Conservation (phyloP, 306 rosid genomes). For the Vigna reflexopilosa region DNA sequence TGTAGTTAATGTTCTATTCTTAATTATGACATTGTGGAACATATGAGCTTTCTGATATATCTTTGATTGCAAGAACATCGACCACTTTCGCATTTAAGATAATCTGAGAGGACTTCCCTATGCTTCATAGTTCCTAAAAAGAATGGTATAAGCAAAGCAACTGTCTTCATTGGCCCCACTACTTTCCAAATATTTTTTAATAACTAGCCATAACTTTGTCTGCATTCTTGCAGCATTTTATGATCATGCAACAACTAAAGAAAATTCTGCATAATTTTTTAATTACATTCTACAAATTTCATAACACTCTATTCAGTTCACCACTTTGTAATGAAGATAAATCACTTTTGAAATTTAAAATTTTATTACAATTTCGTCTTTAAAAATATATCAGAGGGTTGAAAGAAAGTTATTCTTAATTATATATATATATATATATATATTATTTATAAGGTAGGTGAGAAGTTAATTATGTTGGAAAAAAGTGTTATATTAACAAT, state of each 20-base stretch:
- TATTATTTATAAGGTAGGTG: neutral
- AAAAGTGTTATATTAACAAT: neutral
- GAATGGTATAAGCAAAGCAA: slow-evolving; percentile 43
- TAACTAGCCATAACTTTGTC: slow-evolving; percentile 24
- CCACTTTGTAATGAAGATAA: slow-evolving; percentile 27
- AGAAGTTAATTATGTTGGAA: neutral
- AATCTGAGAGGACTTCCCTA: neutral
- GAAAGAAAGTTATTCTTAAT: too few relatives aligned
- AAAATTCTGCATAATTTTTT: neutral
- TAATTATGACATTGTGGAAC: slow-evolving; percentile 43
- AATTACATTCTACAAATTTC: neutral
- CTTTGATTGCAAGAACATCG: slow-evolving; percentile 50
- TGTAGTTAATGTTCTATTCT: slow-evolving; percentile 28
- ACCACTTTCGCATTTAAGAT: slow-evolving; percentile 39
- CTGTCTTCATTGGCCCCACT: slow-evolving; percentile 38
- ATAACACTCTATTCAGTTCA: slow-evolving; percentile 13
- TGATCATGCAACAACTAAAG: slow-evolving; percentile 43
- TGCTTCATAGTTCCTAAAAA: slow-evolving; percentile 4
- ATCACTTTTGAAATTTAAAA: too few relatives aligned
- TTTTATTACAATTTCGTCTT: too few relatives aligned
- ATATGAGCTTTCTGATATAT: neutral
- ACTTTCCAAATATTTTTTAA: slow-evolving; percentile 8
- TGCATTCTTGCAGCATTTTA: slow-evolving; percentile 30
- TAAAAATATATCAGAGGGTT: too few relatives aligned
- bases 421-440: too few relatives aligned